Evolutionary conservation across 129 eudicot species (phyloP), one percentile per base, ranked within the genome.

Genomic region (Helianthus tuberosus): DNA sequence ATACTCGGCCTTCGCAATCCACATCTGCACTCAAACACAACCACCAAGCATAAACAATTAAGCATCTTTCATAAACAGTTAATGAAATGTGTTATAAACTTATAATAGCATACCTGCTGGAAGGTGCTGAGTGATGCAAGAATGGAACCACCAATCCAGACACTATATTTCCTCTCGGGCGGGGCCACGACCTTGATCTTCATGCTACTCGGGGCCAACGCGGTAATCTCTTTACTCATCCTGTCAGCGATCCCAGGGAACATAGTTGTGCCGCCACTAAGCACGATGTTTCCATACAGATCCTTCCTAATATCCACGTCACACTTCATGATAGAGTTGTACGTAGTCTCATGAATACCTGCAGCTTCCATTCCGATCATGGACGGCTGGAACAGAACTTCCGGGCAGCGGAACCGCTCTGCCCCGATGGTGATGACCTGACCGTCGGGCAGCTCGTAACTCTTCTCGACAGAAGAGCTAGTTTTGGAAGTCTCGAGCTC

Each of bases 321-420:
- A 35, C 89, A 86, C 46, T 86, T 86, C 89, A 82, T 82, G 27
- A 86, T 86, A 15, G 89, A 86, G 68, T 86, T 82, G 54, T 86
- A 86, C 0, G 86, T 82, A 5, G 86, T 86, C 72, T 86, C 89
- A 12, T 86, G 89, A 66, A 86, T 82, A 48, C 90, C 90, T 14
- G 90, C 83, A 66, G 87, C 75, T 79, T 86, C 90, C 87, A 86
- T 86, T 11, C 90, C 90, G 3, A 86, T 86, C 87, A 86, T 78
- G 5, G 90, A 82, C 8, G 90, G 90, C 62, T 86, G 90, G 87
- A 76, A 86, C 9, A 64, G 51, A 10, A 64, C 69, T 43, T 64
- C 69, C 0, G 69, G 69, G 51, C 69, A 64, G 29, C 69, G 50
- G 50, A 64, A 64, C 32, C 69, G 50, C 69, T 64, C 69, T 15